Base-by-base conservation (phyloP, 805 yeast genomes). In the Starmerella vaccinii region DNA sequence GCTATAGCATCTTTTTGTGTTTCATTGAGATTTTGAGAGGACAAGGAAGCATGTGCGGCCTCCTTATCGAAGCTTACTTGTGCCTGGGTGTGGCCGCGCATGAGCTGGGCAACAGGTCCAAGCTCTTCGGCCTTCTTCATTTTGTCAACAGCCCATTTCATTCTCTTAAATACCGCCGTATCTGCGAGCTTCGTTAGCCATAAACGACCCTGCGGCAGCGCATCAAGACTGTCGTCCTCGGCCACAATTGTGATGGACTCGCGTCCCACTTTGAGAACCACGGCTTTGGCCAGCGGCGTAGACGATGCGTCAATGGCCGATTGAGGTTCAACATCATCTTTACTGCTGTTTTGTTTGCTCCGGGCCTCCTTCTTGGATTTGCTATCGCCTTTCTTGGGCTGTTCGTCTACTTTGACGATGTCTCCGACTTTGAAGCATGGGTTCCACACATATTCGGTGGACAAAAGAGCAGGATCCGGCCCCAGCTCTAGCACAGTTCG, bases 1-100 rank as follows among this genome's bases (percentile, higher is more conserved):
- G 69, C 65, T 8, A 89, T 80, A 0, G 97, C 96, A 2, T 71
- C 62, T 43, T 72, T 73, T 62, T 90, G 98, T 0, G 95, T 82
- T 0, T 66, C 69, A 59, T 87, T 87, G 27, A 86, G 65, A 1
- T 21, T 22, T 7, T 30, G 35, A n/a, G 64, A 58, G 0, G 57
- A 30, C 5, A 43, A 29, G 3, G 29, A 47, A 59, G 13, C 18
- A 9, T 43, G 10, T 3, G 49, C 39, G 2, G 29, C 34, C 27
- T 13, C 39, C 27, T 12, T 26, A 4, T 23, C 48, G 3, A 21
- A 16, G 7, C 7, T 22, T 13, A 45, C 46, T 5, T 16, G 18
- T 19, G 51, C 49, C 32, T 42, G 45, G 2, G 33, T 15, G n/a
- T 19, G 39, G 13, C 56, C 50, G 26, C 41, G 38, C 41, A 47